These are phyloP conservation scores for Arthrobotrys sphaeroides DNA, from an alignment of 2,329 filamentous ascomycete species.

Conservation along the genomic window DNA sequence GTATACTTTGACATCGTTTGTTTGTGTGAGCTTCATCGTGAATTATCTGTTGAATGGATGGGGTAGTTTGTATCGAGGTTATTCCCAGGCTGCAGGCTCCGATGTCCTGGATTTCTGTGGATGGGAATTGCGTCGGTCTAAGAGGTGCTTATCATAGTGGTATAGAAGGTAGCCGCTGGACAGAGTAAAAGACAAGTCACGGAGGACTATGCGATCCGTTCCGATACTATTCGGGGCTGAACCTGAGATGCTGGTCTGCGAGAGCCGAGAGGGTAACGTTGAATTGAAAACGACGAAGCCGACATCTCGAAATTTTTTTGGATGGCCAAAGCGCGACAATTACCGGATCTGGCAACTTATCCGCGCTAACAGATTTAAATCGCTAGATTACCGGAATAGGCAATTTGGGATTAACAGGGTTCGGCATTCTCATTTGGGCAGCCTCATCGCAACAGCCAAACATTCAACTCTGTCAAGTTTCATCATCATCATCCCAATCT, in stretches of 20 bases:
- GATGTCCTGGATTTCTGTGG: not conserved
- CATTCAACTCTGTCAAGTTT: not conserved
- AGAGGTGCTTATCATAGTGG: constrained; percentile 4
- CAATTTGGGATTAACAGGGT: not conserved
- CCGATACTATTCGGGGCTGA: not conserved
- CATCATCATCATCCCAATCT: not conserved
- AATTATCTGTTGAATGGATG: constrained; percentile 3
- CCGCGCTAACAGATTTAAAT: too few species aligned
- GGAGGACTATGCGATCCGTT: not conserved
- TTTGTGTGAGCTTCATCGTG: constrained; percentile 81
- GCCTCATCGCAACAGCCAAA: constrained; percentile 36
- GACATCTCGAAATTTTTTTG: constrained; percentile 50
- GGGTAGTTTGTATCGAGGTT: not conserved
- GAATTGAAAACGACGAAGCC: not conserved
- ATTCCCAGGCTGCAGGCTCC: not conserved
- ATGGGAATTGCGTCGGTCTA: not conserved
- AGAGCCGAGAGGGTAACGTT: too few species aligned
- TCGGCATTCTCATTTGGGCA: constrained; percentile 14
- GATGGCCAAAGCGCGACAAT: constrained; percentile 26
- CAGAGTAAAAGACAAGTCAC: not conserved
- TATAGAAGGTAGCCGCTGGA: not conserved
- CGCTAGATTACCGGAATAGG: not conserved
- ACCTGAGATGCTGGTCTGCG: not conserved
- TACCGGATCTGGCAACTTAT: constrained; percentile 5
- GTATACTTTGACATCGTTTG: constrained; percentile 87